Evolutionary conservation across 78 protist species (phyloP), one percentile per base, ranked within the genome.

Genomic region (Acrasis kona): DNA sequence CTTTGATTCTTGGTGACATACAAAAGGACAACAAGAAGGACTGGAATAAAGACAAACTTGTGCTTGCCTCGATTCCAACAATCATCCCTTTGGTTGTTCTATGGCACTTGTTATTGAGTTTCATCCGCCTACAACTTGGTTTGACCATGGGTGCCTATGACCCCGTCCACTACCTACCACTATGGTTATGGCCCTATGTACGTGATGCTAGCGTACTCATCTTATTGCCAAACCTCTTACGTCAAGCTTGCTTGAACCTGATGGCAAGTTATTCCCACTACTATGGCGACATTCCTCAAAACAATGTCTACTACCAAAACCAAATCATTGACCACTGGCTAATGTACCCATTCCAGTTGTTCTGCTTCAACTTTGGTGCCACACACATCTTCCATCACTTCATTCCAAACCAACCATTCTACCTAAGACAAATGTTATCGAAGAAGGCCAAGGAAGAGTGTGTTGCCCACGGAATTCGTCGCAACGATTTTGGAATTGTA

Each of bases 361-460:
- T 67, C 34, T 29, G 71, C n/a, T 12, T 12, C 64, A 12, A 12
- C 19, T 67, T 67, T 12, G 71, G 71, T 12, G 64, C 12, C 19
- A 67, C 71, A 12, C 71, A 67, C 34, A 12, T 12, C 71, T 29
- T 67, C 34, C 71, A 67, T 12, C 71, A 67, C 34, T 67, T n/a
- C 34, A 34, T 67, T 12, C 19, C 71, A 12, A 67, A 67, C 64
- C 71, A 67, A 12, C 64, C 71, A 12, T 67, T 12, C 19, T 67
- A 12, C 19, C 64, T 67, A 12, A 19, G 71, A 12, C 12, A 12
- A n/a, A 67, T 67, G 71, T n/a, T 67, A 12, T 19, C 64, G 19
- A 19, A 19, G 34, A 12, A 67, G 34, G 71, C 71, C 68, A 67
- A 19, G 19, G 12, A 12, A 12, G 71, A 19, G 19, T n/a, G 19